Percentiles rank a stretch among this genome's conserved stretches.
These are phyloP conservation scores for Trichoderma breve DNA, from an alignment of 2,329 filamentous ascomycete genomes.

Conservation along the genomic window DNA sequence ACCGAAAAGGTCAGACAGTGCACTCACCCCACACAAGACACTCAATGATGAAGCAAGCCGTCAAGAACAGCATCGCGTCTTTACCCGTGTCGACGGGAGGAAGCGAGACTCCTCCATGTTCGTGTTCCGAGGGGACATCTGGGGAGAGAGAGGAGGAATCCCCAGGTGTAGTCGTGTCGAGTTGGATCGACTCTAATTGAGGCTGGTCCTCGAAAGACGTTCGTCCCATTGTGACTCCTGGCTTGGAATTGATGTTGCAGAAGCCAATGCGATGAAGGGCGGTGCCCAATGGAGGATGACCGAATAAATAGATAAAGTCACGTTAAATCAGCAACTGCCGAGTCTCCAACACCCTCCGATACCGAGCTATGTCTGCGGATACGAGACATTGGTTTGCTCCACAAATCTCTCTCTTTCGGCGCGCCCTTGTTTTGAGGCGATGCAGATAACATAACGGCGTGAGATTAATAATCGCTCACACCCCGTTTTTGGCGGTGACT, in stretches of 20 bases:
- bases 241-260: background rate
- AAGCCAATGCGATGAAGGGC: background rate
- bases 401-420: background rate
- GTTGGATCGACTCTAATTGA: background rate
- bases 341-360: background rate
- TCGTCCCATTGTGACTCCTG: background rate
- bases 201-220: background rate
- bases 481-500: background rate
- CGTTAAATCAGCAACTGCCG: background rate
- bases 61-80: constrained; percentile 36
- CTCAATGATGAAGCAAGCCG: constrained; percentile 34
- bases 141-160: background rate
- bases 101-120: constrained; percentile 27
- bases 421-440: background rate
- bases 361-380: background rate
- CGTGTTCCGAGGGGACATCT: background rate
- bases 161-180: background rate
- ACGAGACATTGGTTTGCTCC: background rate
- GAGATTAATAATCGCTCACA: background rate
- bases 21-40: constrained; percentile 35
- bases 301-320: background rate
- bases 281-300: background rate
- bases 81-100: constrained; percentile 35
- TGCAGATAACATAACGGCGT: background rate
- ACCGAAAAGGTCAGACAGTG: background rate